Conservation (phyloP, 2,329 filamentous ascomycete species). For the Ophiocordyceps camponoti-rufipedis region DNA sequence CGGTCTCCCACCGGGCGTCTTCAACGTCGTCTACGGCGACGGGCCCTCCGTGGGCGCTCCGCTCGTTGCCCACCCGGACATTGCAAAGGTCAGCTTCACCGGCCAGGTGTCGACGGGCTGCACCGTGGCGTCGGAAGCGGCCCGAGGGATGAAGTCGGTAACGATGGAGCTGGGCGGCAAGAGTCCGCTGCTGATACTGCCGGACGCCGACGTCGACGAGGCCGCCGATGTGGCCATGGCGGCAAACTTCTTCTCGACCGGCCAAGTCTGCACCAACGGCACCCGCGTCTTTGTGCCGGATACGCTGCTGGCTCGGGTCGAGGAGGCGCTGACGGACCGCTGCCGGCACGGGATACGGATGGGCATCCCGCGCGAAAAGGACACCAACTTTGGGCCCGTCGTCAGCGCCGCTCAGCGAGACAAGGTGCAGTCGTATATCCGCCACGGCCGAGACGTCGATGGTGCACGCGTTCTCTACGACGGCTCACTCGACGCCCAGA, state of each 20-base stretch:
- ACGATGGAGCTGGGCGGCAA: slow-evolving; percentile 90
- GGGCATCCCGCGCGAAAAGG: slow-evolving; percentile 51
- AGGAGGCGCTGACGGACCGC: slow-evolving; percentile 37
- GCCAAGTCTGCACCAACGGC: slow-evolving; percentile 86
- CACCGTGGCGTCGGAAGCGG: slow-evolving; percentile 62
- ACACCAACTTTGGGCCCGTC: slow-evolving; percentile 71
- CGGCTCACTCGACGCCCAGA: slow-evolving; percentile 38
- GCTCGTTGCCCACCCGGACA: slow-evolving; percentile 50
- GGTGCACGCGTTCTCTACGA: slow-evolving; percentile 57
- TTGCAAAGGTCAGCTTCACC: slow-evolving; percentile 81
- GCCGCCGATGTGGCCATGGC: slow-evolving; percentile 87
- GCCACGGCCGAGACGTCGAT: slow-evolving; percentile 55
- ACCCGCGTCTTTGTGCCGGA: slow-evolving; percentile 70
- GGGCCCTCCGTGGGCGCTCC: slow-evolving; percentile 55
- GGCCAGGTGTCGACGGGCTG: slow-evolving; percentile 70
- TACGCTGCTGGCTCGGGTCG: slow-evolving; percentile 46
- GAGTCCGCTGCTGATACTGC: slow-evolving; percentile 61
- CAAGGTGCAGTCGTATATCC: slow-evolving; percentile 65
- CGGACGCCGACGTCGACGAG: slow-evolving; percentile 58
- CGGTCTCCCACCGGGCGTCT: slow-evolving; percentile 63
- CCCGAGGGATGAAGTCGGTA: slow-evolving; percentile 69
- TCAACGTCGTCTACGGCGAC: slow-evolving; percentile 72
- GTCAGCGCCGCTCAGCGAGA: slow-evolving; percentile 57
- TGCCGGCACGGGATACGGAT: slow-evolving; percentile 51
- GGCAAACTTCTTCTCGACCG: slow-evolving; percentile 82